Base-by-base conservation (phyloP, 208 protist species). In the Phytomonas sp. region DNA sequence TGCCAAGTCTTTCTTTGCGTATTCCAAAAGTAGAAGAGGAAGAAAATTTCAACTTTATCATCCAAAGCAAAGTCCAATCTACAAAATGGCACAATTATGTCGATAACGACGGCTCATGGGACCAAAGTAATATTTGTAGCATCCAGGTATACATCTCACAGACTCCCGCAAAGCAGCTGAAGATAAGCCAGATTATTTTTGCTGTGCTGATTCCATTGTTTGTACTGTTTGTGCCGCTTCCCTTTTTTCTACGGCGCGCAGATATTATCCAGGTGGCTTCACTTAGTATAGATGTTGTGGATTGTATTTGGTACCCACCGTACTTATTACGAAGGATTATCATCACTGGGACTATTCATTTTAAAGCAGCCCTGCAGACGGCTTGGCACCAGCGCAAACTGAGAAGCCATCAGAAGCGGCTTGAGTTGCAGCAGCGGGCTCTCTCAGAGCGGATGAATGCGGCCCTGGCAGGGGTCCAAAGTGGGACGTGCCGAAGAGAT, bases 271-370 rank as follows among this genome's bases (percentile, higher is more conserved):
- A 84, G 51, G 56, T 71, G 40, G 79, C 76, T 67, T 72, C 90
- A 69, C 66, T 70, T 32, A 77, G 88, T 37, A 67, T 80, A 33
- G 80, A 93, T 68, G 72, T 82, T 34, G 60, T 74, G 17, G 78
- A 82, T 31, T 93, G 79, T 77, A 36, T 93, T 26, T 87, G 79
- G 76, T 77, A 72, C n/a, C 68, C 74, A 31, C 79, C 87, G 51
- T 73, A 77, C 31, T 67, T 70, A 11, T 29, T 87, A 61, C 71
- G 78, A 31, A 70, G 81, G 40, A 32, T 28, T 4, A 71, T 83
- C 60, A 69, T 81, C 23, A 32, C 62, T 40, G 71, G 53, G 4
- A 9, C 68, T 60, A 62, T 62, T 62, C 67, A 46, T 34, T 1
- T 76, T 32, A 46, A 65, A 43, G 26, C 56, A 59, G 56, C 37